A percentile compares a stretch with the other conserved stretches of the same genome.
phyloP scores from a whole-genome alignment of 2,329 filamentous ascomycete genomes.

The Cercospora sp. region DNA sequence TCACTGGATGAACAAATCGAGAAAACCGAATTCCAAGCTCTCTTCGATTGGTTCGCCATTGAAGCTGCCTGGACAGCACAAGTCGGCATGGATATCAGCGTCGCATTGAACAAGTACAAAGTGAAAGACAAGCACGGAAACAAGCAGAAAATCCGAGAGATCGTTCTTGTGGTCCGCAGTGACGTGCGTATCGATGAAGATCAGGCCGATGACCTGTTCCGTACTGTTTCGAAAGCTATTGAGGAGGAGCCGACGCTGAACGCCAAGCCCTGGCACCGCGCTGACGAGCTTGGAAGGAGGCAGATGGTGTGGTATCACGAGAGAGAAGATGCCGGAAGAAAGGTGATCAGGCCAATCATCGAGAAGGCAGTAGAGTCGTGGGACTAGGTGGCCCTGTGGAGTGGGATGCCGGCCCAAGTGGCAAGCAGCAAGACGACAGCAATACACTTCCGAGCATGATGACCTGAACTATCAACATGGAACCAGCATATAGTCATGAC shows the following conservation, averaged over 20 bases:
- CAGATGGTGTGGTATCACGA: conserved; percentile 52
- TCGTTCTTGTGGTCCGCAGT: conserved; percentile 48
- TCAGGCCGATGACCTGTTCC: conserved; percentile 48
- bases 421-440: no score
- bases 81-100: conserved; percentile 47
- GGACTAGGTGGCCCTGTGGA: conserved; percentile 34
- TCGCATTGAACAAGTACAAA: conserved; percentile 52
- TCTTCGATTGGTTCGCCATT: conserved; percentile 53
- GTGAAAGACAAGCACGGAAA: conserved; percentile 40
- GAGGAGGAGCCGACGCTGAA: conserved; percentile 44
- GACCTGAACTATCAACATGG: not conserved
- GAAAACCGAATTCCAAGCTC: conserved; percentile 49
- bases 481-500: no score
- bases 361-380: conserved; percentile 47
- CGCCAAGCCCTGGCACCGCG: conserved; percentile 48
- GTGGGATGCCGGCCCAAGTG: not conserved
- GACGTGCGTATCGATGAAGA: conserved; percentile 48
- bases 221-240: conserved; percentile 44
- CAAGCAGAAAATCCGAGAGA: conserved; percentile 51
- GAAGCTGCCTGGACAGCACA: conserved; percentile 53
- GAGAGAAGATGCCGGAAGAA: conserved; percentile 43
- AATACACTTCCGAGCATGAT: not conserved
- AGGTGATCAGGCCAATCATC: conserved; percentile 49
- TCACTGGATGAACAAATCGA: conserved; percentile 49
- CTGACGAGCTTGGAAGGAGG: conserved; percentile 43